Conservation (phyloP, 495 filamentous ascomycete species). For the Rostrohypoxylon terebratum region DNA sequence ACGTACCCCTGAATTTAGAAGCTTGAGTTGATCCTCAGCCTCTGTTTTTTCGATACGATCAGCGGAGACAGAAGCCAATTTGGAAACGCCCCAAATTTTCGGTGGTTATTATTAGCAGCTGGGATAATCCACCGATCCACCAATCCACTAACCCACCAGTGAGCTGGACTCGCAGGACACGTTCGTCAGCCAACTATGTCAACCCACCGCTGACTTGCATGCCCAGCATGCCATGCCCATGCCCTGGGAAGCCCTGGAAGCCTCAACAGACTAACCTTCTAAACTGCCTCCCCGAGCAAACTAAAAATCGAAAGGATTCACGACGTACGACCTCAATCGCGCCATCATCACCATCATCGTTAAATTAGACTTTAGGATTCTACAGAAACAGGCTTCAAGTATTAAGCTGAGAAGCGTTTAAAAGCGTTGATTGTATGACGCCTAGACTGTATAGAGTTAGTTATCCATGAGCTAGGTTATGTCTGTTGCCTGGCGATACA, state of each 20-base stretch:
- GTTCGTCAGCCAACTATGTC: constrained; percentile 23
- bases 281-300: constrained; percentile 2
- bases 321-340: constrained; percentile 24
- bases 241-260: constrained; percentile 7
- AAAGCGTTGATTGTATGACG: constrained; percentile 12
- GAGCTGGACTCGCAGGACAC: constrained; percentile 14
- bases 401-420: background rate
- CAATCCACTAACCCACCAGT: constrained; percentile 3
- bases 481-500: background rate
- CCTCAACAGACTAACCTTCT: constrained; percentile 12
- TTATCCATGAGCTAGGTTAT: background rate
- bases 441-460: background rate
- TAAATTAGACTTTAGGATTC: constrained; percentile 28
- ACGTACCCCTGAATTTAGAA: constrained; percentile 25
- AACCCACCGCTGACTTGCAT: constrained; percentile 39
- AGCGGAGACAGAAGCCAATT: constrained; percentile 22
- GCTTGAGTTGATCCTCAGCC: constrained; percentile 31
- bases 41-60: constrained; percentile 24
- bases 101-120: constrained; percentile 44
- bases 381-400: constrained; percentile 4
- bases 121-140: constrained; percentile 1
- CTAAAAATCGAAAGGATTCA: constrained; percentile 18
- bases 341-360: constrained; percentile 14
- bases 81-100: constrained; percentile 20
- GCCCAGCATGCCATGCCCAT: background rate